Conservation (phyloP, 2,329 filamentous ascomycete genomes). For the Fusarium anguioides region DNA sequence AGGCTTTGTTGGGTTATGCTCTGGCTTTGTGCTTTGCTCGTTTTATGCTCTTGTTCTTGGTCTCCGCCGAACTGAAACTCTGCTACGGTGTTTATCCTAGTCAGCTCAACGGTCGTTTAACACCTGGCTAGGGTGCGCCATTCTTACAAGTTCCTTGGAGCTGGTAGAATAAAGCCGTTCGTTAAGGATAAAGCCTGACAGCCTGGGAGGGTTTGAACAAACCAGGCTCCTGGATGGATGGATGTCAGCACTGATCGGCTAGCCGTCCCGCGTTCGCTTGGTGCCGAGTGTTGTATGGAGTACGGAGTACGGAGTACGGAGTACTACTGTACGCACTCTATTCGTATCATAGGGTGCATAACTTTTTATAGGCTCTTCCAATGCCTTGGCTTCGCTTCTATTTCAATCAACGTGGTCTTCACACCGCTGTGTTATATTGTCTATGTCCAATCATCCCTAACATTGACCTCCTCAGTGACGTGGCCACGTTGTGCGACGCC, state of each 20-base stretch:
- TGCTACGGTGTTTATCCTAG: constrained; percentile 16
- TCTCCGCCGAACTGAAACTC: constrained; percentile 32
- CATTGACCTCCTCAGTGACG: constrained; percentile 12
- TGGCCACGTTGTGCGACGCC: constrained; percentile 32
- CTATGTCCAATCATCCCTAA: constrained; percentile 1
- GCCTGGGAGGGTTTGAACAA: too few species aligned
- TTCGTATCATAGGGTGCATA: constrained; percentile 11
- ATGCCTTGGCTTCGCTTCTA: constrained; percentile 12
- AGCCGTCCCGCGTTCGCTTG: constrained; percentile 43
- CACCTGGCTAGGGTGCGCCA: not conserved
- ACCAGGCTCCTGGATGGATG: not conserved
- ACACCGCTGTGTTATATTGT: constrained; percentile 18
- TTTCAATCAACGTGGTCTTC: constrained; percentile 1
- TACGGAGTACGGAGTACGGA: too few species aligned
- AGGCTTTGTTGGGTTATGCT: not conserved
- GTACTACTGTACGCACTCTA: constrained; percentile 34
- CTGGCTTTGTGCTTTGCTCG: not conserved
- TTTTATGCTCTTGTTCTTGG: not conserved
- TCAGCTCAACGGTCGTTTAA: constrained; percentile 8
- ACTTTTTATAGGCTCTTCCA: constrained; percentile 13
- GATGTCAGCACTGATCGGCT: constrained; percentile 39
- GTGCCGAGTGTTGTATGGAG: not conserved
- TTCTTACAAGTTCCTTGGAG: not conserved
- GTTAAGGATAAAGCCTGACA: not conserved
- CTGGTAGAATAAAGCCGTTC: not conserved